Evolutionary conservation across 2,329 filamentous ascomycete species (phyloP).

Genomic region (Coniella vitis): DNA sequence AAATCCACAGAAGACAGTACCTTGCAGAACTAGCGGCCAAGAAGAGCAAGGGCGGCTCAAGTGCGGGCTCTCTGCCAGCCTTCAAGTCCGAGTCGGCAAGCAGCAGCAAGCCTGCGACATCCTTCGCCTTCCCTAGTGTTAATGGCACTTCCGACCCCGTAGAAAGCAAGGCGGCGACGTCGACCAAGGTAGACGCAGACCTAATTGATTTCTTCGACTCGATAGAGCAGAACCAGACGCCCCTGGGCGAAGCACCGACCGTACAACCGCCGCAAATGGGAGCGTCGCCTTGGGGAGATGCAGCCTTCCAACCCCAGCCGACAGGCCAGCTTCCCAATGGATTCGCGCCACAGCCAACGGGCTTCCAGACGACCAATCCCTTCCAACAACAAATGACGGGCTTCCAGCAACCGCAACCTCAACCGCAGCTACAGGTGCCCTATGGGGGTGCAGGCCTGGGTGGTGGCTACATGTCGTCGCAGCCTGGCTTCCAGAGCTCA

Average conservation of each 20-base stretch:
- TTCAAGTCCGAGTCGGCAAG: conserved; percentile 29
- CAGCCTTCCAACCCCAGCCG: conserved; percentile 31
- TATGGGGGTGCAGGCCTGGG: conserved; percentile 71
- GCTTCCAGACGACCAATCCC: conserved; percentile 33
- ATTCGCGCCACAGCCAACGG: conserved; percentile 34
- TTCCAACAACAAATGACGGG: conserved; percentile 34
- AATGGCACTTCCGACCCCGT: conserved; percentile 25
- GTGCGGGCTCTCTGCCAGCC: conserved; percentile 25
- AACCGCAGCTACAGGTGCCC: conserved; percentile 31
- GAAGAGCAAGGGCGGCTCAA: conserved; percentile 38
- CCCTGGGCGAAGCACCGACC: conserved; percentile 47
- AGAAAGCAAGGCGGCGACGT: conserved; percentile 39
- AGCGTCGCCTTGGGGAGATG: conserved; percentile 11
- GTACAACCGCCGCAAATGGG: conserved; percentile 25
- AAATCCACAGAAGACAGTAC: conserved; percentile 87
- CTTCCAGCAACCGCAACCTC: conserved; percentile 27
- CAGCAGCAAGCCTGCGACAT: conserved; percentile 17
- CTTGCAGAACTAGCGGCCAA: conserved; percentile 75
- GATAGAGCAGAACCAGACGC: conserved; percentile 76
- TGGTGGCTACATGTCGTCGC: conserved; percentile 71
- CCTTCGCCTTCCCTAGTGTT: conserved; percentile 31
- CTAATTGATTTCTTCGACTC: conserved; percentile 93
- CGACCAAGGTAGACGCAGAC: conserved; percentile 55
- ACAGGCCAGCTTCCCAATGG: conserved; percentile 33
- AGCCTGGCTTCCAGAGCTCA: conserved; percentile 46